These are phyloP conservation scores for Sclerotiophoma versabilis DNA, from an alignment of 2,329 filamentous ascomycete species.

Conservation along the genomic window DNA sequence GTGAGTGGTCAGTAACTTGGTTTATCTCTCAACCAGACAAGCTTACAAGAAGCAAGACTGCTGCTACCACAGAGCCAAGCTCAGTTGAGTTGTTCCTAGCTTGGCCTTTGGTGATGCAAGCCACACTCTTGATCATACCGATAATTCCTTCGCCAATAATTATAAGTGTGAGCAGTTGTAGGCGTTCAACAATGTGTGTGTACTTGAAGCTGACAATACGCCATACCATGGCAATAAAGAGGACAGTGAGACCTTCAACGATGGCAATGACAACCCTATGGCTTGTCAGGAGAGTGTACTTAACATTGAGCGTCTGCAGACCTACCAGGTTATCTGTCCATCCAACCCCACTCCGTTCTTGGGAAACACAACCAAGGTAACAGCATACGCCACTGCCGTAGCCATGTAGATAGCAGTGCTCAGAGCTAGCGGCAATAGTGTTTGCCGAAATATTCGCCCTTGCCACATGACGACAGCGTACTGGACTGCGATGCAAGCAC, in stretches of 20 bases:
- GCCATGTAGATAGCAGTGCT: constrained; percentile 23
- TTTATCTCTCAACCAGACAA: background rate
- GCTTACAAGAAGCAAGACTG: constrained; percentile 26
- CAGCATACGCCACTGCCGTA: constrained; percentile 23
- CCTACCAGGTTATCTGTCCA: constrained; percentile 30
- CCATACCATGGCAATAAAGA: constrained; percentile 47
- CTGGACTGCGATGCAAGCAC: constrained; percentile 25
- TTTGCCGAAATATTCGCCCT: constrained; percentile 29
- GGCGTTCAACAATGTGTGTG: constrained; percentile 66
- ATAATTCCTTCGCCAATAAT: constrained; percentile 70
- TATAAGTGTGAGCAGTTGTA: constrained; percentile 67
- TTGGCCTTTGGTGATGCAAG: constrained; percentile 33
- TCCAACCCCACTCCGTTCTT: constrained; percentile 16
- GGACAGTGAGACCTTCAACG: constrained; percentile 29
- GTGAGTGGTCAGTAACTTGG: background rate
- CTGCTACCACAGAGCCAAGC: constrained; percentile 29
- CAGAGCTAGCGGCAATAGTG: constrained; percentile 27
- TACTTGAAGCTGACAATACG: constrained; percentile 64
- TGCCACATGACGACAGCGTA: constrained; percentile 35
- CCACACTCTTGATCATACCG: constrained; percentile 55
- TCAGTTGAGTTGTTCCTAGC: constrained; percentile 27
- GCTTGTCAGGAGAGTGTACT: background rate
- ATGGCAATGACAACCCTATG: constrained; percentile 29
- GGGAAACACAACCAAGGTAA: constrained; percentile 24
- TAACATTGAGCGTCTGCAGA: background rate